Percentiles rank a stretch among this genome's conserved stretches.
Evolutionary conservation across 352 stramenopile genomes (phyloP).

Genomic region (Phytophthora foliorum): DNA sequence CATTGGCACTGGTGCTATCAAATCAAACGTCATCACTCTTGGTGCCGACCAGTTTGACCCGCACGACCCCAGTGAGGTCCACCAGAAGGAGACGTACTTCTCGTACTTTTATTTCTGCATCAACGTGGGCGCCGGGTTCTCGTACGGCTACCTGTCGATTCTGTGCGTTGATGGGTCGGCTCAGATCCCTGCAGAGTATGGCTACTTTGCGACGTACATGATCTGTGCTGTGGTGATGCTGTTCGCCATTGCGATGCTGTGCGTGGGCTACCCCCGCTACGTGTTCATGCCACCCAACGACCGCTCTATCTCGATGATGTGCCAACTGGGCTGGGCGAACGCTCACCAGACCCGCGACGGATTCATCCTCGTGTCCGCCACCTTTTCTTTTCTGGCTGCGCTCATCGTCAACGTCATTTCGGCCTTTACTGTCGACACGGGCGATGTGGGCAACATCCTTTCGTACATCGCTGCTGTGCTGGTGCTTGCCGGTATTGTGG

Average conservation of each 20-base stretch:
- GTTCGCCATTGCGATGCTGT: conserved; percentile 47
- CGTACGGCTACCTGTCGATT: conserved; percentile 85
- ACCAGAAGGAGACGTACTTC: conserved; percentile 79
- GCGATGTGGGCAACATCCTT: conserved; percentile 43
- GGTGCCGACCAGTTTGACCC: conserved; percentile 74
- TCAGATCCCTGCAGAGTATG: conserved; percentile 73
- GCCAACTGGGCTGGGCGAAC: conserved; percentile 41
- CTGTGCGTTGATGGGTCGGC: conserved; percentile 79
- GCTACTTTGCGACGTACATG: conserved; percentile 82
- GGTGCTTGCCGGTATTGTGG: conserved; percentile 39
- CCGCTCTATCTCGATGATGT: conserved; percentile 55
- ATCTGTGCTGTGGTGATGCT: conserved; percentile 68
- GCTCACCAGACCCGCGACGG: conserved; percentile 36
- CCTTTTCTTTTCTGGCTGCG: conserved; percentile 44
- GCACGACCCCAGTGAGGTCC: conserved; percentile 52
- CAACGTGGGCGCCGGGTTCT: conserved; percentile 76
- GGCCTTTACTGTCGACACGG: conserved; percentile 45
- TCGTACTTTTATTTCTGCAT: conserved; percentile 88
- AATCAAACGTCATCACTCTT: conserved; percentile 71
- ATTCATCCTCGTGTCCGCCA: conserved; percentile 39
- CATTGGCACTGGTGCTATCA: conserved; percentile 58
- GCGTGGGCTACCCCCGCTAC: conserved; percentile 59
- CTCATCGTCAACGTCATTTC: conserved; percentile 60
- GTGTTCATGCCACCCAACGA: conserved; percentile 51
- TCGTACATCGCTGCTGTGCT: conserved; percentile 50